phyloP scores from a whole-genome alignment of 768 basidiomycete species.

The Lactifluus pinguis region DNA sequence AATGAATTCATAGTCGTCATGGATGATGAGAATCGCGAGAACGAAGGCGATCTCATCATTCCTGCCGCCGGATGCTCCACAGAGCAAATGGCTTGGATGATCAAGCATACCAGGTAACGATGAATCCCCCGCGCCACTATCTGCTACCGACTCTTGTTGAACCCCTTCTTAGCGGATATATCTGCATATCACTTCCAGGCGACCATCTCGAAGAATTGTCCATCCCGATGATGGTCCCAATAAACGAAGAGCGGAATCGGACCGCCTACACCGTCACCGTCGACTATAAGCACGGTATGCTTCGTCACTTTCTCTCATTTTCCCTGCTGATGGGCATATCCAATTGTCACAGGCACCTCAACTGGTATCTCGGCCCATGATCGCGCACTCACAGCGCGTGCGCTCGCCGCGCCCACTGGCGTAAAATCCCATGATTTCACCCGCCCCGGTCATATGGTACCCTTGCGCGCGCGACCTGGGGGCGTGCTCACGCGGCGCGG shows the following conservation, averaged over 20 bases:
- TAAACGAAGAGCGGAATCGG: constrained; percentile 81
- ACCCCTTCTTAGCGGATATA: constrained; percentile 61
- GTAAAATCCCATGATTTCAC: constrained; percentile 62
- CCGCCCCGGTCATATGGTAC: constrained; percentile 93
- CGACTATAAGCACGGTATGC: constrained; percentile 80
- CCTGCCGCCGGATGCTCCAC: constrained; percentile 78
- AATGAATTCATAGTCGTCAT: constrained; percentile 95
- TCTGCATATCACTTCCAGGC: constrained; percentile 79
- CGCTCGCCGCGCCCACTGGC: constrained; percentile 55
- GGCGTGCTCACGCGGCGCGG: constrained; percentile 84
- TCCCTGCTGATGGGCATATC: not conserved
- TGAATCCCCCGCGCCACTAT: not conserved
- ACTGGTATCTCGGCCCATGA: constrained; percentile 98
- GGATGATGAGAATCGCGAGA: constrained; percentile 94
- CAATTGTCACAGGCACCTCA: constrained; percentile 53
- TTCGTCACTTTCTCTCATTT: not conserved
- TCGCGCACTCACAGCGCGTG: constrained; percentile 77
- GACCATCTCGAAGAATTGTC: constrained; percentile 67
- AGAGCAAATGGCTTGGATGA: constrained; percentile 99
- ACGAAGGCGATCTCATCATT: constrained; percentile 94
- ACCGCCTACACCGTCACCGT: constrained; percentile 96
- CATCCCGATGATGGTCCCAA: constrained; percentile 90
- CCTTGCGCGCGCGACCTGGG: constrained; percentile 76
- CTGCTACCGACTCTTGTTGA: not conserved
- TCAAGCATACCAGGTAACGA: constrained; percentile 84